Evolutionary conservation across 495 filamentous ascomycete species (phyloP).

Genomic region (Aspergillus saccharolyticus): DNA sequence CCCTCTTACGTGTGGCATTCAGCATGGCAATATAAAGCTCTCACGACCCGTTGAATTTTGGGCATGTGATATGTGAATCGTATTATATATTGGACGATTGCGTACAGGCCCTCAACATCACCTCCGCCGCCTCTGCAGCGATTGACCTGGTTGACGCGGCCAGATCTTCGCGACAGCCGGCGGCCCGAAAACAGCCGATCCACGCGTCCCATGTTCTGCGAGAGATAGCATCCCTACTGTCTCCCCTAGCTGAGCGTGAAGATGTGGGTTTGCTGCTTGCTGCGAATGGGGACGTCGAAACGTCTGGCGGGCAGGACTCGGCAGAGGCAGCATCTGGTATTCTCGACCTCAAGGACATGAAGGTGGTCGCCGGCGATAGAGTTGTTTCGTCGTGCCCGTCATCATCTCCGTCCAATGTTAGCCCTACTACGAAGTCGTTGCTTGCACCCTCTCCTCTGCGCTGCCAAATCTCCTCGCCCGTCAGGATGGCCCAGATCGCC

Average conservation of each 20-base stretch:
- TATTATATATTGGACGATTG: not conserved
- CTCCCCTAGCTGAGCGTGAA: too few species aligned
- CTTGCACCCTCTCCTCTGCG: slow-evolving; percentile 12
- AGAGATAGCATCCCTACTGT: not conserved
- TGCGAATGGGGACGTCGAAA: not conserved
- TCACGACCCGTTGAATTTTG: too few species aligned
- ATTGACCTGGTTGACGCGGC: slow-evolving; percentile 12
- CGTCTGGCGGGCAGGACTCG: not conserved
- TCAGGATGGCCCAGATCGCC: slow-evolving; percentile 18
- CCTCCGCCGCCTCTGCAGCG: slow-evolving; percentile 21
- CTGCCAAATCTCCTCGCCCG: slow-evolving; percentile 24
- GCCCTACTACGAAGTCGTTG: slow-evolving; percentile 4
- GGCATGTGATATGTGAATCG: too few species aligned
- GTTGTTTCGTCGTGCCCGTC: not conserved
- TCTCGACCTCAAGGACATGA: not conserved
- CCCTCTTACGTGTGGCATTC: too few species aligned
- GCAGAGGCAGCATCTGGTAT: not conserved
- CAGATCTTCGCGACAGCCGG: slow-evolving; percentile 17
- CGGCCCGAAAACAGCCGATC: slow-evolving; percentile 13
- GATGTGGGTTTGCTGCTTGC: not conserved
- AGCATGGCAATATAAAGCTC: too few species aligned
- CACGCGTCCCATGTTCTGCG: slow-evolving; percentile 15
- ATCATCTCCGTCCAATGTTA: slow-evolving; percentile 1
- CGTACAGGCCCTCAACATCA: slow-evolving; percentile 14
- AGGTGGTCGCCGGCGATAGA: not conserved